Conservation (phyloP, 139 green algal genomes). For the Astrephomene gubernaculifera region DNA sequence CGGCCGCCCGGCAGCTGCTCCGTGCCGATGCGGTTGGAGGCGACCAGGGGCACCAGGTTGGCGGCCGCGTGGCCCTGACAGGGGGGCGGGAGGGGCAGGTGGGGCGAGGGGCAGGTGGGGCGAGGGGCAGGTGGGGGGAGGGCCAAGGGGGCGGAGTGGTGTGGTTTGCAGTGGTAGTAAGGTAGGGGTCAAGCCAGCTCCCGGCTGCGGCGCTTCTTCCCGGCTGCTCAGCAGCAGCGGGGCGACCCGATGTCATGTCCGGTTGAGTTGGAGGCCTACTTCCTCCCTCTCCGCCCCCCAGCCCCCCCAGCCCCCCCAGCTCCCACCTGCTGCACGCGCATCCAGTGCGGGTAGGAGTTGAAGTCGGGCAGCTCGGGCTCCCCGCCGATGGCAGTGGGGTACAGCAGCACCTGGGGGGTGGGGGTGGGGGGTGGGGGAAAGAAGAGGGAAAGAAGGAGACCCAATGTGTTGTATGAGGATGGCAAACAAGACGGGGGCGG, state of each 20-base stretch:
- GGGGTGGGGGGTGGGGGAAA: too few relatives aligned
- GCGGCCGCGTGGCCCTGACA: constrained; percentile 76
- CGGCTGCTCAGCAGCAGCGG: not conserved
- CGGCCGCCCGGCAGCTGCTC: constrained; percentile 65
- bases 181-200: too few relatives aligned
- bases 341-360: constrained; percentile 76
- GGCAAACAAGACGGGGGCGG: too few relatives aligned
- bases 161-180: too few relatives aligned
- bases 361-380: constrained; percentile 69
- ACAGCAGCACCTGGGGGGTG: constrained; percentile 73
- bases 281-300: not conserved
- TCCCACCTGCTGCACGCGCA: constrained; percentile 46
- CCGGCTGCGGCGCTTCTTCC: not conserved
- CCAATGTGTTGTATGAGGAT: too few relatives aligned
- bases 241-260: not conserved
- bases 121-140: not conserved
- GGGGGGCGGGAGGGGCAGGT: constrained; percentile 6
- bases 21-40: constrained; percentile 78
- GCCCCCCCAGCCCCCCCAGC: not conserved
- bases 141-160: too few relatives aligned
- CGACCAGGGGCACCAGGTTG: constrained; percentile 82
- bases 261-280: not conserved
- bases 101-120: not conserved
- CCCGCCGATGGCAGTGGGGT: constrained; percentile 79
- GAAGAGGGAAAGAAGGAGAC: too few relatives aligned